Conservation (phyloP, 2,329 filamentous ascomycete genomes). For the Parastagonospora avenae region DNA sequence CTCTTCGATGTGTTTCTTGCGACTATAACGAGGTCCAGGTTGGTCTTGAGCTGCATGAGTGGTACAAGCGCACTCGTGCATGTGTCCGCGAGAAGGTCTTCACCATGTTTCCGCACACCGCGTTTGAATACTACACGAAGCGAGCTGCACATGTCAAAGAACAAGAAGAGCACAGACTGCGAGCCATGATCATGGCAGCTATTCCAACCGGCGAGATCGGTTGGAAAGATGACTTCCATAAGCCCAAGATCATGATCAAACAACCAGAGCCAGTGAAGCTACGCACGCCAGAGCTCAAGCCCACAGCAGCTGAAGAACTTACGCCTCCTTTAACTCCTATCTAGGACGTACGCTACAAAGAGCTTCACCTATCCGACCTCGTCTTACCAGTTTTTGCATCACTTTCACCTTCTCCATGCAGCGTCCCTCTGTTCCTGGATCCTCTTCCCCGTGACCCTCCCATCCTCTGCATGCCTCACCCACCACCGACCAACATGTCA, state of each 20-base stretch:
- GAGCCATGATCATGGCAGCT: constrained; percentile 15
- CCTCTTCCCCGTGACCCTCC: constrained; percentile 18
- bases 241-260: constrained; percentile 14
- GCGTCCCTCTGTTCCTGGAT: constrained; percentile 14
- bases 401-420: background rate
- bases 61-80: constrained; percentile 23
- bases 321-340: constrained; percentile 11
- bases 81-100: constrained; percentile 27
- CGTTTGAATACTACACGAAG: constrained; percentile 26
- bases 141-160: constrained; percentile 14
- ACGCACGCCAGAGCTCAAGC: constrained; percentile 1
- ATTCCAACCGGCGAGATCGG: constrained; percentile 23
- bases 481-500: constrained; percentile 26
- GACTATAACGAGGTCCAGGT: background rate
- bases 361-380: background rate
- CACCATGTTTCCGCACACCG: constrained; percentile 22
- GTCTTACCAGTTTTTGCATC: background rate
- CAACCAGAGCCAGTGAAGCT: background rate
- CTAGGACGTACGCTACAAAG: background rate
- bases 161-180: constrained; percentile 25
- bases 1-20: background rate
- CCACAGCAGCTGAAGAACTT: background rate
- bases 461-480: constrained; percentile 10
- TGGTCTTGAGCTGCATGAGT: constrained; percentile 11
- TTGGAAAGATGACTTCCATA: constrained; percentile 14